Evolutionary conservation across 768 basidiomycete genomes (phyloP).

Genomic region (Tremella mesenterica): DNA sequence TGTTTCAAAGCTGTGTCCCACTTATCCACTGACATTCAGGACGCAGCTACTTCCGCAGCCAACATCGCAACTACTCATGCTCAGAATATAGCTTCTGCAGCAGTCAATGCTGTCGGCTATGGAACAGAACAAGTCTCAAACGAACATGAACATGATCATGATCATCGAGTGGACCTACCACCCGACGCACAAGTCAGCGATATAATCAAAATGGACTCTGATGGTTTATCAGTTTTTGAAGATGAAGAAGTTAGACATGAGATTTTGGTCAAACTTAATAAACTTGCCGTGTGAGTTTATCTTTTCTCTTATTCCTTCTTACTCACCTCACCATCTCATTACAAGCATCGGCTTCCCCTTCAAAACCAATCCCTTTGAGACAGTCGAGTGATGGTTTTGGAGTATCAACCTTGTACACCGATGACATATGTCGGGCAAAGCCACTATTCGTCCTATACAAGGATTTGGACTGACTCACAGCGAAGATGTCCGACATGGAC

Average conservation of each 20-base stretch:
- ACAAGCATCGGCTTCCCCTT: not conserved
- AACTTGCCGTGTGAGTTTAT: constrained; percentile 32
- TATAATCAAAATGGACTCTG: constrained; percentile 28
- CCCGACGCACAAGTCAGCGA: constrained; percentile 15
- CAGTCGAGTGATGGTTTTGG: no score
- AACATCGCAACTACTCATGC: not conserved
- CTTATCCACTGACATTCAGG: no score
- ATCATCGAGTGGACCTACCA: constrained; percentile 12
- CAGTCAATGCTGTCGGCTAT: constrained; percentile 1
- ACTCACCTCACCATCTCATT: not conserved
- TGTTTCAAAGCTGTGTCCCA: no score
- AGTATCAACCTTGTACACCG: no score
- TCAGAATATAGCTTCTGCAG: not conserved
- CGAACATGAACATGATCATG: constrained; percentile 21
- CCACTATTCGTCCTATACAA: not conserved
- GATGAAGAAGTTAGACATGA: constrained; percentile 32
- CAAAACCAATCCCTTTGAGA: not conserved
- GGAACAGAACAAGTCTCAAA: no score
- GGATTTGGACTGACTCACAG: constrained; percentile 9
- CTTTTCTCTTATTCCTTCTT: not conserved
- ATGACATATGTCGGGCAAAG: no score
- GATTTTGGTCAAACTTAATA: constrained; percentile 39
- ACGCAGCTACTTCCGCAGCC: constrained; percentile 10
- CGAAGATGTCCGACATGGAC: constrained; percentile 37
- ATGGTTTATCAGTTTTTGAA: constrained; percentile 34